A percentile compares a stretch with the other conserved stretches of the same genome.
phyloP scores from a whole-genome alignment of 2,329 filamentous ascomycete species.

The Elsinoe batatas region DNA sequence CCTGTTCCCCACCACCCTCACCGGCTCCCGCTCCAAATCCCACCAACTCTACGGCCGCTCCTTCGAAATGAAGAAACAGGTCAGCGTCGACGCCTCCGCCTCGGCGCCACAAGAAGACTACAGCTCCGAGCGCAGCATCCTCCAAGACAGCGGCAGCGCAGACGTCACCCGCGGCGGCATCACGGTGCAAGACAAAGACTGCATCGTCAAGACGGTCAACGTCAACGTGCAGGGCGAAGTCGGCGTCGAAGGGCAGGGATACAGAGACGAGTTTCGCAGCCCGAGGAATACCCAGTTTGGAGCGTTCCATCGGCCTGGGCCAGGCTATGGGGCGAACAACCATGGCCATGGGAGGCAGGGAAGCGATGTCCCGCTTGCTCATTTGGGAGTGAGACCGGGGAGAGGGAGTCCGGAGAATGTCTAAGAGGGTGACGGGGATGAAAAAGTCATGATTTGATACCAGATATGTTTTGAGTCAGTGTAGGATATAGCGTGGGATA shows the following conservation, averaged over 20 bases:
- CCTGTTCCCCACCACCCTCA: conserved; percentile 11
- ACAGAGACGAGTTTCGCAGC: not conserved
- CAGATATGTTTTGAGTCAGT: not conserved
- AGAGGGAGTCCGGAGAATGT: not conserved
- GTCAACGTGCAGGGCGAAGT: conserved; percentile 7
- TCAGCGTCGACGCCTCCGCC: not conserved
- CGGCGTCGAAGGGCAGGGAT: not conserved
- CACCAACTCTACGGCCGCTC: not conserved
- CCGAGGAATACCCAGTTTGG: not conserved
- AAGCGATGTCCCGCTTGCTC: not conserved
- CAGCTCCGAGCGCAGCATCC: conserved; percentile 5
- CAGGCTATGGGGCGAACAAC: not conserved
- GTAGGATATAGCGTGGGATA: not conserved
- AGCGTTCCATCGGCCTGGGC: not conserved
- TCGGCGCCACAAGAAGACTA: conserved; percentile 1
- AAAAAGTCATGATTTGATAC: not conserved
- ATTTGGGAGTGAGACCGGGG: not conserved
- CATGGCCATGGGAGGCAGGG: not conserved
- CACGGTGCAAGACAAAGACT: conserved; percentile 5
- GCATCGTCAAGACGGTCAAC: conserved; percentile 12
- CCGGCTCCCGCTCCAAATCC: conserved; percentile 1
- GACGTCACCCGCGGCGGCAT: not conserved
- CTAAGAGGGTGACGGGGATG: not conserved
- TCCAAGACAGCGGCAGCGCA: not conserved
- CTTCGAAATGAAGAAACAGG: conserved; percentile 8